A percentile compares a stretch with the other conserved stretches of the same genome.
Evolutionary conservation across 140 eudicot species (phyloP).

Genomic region (Cichorium intybus): DNA sequence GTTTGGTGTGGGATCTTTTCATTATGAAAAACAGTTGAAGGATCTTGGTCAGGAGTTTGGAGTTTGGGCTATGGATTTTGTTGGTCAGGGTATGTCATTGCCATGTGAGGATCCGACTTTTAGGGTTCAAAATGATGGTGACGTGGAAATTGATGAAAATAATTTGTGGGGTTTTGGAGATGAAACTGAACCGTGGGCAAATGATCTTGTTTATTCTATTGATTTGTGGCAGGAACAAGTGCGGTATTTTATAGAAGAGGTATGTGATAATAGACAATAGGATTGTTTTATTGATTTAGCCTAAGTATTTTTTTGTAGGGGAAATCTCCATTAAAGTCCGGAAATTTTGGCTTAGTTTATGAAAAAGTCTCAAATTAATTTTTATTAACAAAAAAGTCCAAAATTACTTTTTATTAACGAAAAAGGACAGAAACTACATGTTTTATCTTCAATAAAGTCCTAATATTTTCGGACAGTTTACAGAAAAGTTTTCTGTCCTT

Average conservation of each 20-base stretch:
- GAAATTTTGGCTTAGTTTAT: no score
- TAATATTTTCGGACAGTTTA: no score
- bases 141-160: slow-evolving; percentile 22
- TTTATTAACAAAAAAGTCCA: no score
- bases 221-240: slow-evolving; percentile 97
- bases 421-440: no score
- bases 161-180: slow-evolving; percentile 86
- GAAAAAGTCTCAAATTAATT: no score
- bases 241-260: slow-evolving; percentile 78
- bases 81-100: slow-evolving; percentile 95
- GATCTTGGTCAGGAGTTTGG: slow-evolving; percentile 89
- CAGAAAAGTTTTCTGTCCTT: no score
- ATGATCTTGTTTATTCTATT: slow-evolving; percentile 80
- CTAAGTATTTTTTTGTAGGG: no score
- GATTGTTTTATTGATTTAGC: background rate
- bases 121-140: slow-evolving; percentile 12
- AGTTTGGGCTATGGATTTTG: slow-evolving; percentile 86
- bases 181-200: slow-evolving; percentile 88
- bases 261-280: background rate
- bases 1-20: slow-evolving; percentile 97
- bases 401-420: no score
- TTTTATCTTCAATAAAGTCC: no score
- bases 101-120: slow-evolving; percentile 79
- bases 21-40: slow-evolving; percentile 85
- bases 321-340: no score